Base-by-base conservation (phyloP, 2,329 filamentous ascomycete genomes). In the Claviceps lovelessii region DNA sequence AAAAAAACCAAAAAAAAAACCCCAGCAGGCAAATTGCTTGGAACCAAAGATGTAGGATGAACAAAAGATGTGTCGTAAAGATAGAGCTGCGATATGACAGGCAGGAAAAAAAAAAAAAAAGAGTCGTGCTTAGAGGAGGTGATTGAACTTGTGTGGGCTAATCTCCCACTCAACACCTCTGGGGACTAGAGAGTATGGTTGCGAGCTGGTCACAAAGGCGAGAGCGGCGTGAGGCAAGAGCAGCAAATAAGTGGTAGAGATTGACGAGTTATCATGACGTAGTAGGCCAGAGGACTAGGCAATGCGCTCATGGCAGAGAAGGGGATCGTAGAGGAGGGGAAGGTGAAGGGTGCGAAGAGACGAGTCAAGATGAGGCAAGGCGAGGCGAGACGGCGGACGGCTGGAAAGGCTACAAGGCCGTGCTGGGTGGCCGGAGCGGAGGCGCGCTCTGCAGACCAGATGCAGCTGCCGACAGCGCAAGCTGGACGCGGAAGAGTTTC, bases 41-140 rank as follows among this genome's bases (percentile, higher is more conserved):
- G 31, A 33, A 33, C 31, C n/a, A 47, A 47, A 13, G n/a, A 46
- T 45, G 44, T n/a, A 49, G 19, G 13, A 33, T 46, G 41, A 28
- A 33, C n/a, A 31, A 31, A 19, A 51, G 35, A 17, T 33, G 47
- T 44, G 28, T 39, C 33, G n/a, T 56, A 19, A 42, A 48, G 41
- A 29, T 53, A 13, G 9, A 17, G 41, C 28, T 45, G 31, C 33
- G n/a, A 5, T 35, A 9, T 23, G 31, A 47, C 13, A 19, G 47
- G 10, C 41, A 35, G n/a, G 23, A 23, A 23, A 23, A 23, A 23
- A 23, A 23, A 23, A 23, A 23, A 19, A 47, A 44, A 47, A 33
- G 60, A 59, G 58, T 58, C 60, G 62, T 60, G 62, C 61, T 58
- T 48, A 41, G 51, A 63, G 44, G 51, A 63, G 56, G 41, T 52